Percentiles rank a stretch among this genome's conserved stretches.
Evolutionary conservation across 805 yeast genomes (phyloP).

Genomic region (Myxozyma vanderwaltii): DNA sequence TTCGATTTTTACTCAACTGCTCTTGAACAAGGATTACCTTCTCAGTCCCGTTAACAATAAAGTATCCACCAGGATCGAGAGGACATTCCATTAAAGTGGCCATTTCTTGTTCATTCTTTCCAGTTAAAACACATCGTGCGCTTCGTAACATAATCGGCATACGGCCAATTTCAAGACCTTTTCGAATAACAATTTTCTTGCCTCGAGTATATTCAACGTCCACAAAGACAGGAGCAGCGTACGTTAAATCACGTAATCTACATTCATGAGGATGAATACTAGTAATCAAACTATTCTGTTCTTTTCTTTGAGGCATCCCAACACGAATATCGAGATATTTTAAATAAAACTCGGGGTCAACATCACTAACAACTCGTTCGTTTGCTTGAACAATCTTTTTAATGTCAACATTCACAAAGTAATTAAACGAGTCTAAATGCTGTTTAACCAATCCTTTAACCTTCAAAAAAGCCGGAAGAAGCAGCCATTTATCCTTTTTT

Average conservation of each 20-base stretch:
- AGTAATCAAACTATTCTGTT: constrained; percentile 40
- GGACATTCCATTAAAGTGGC: constrained; percentile 92
- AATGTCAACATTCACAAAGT: constrained; percentile 89
- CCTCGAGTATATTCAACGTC: constrained; percentile 98
- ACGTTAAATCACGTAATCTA: constrained; percentile 90
- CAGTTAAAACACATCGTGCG: constrained; percentile 83
- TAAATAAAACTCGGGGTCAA: constrained; percentile 94
- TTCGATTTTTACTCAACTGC: constrained; percentile 94
- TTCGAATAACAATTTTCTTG: constrained; percentile 82
- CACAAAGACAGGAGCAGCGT: constrained; percentile 92
- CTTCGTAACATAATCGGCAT: constrained; percentile 99
- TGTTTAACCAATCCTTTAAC: constrained; percentile 97
- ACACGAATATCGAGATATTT: constrained; percentile 92
- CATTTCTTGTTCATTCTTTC: constrained; percentile 79
- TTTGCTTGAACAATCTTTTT: constrained; percentile 92
- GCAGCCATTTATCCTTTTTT: constrained; percentile 84
- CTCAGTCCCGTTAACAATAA: constrained; percentile 96
- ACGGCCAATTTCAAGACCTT: constrained; percentile 91
- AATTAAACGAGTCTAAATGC: constrained; percentile 97
- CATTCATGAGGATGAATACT: constrained; percentile 85
- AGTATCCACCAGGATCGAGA: constrained; percentile 97
- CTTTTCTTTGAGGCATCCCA: constrained; percentile 55
- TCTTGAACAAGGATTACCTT: constrained; percentile 96
- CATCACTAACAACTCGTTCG: constrained; percentile 85
- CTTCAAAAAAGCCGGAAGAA: constrained; percentile 91